These are phyloP conservation scores for Pulveroboletus sp. DNA, from an alignment of 768 basidiomycete species.

Conservation along the genomic window DNA sequence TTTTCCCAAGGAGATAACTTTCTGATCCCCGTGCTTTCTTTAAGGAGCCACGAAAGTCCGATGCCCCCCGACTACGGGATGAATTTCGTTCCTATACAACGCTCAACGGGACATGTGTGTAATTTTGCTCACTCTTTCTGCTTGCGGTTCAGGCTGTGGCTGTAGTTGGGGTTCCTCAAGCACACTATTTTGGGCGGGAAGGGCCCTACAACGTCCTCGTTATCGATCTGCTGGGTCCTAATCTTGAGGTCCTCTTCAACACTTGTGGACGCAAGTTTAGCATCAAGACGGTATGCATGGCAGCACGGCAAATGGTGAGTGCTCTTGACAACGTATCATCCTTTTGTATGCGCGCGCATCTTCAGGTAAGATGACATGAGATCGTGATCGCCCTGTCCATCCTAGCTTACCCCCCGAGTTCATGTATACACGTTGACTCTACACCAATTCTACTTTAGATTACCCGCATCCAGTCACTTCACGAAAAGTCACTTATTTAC, in stretches of 20 bases:
- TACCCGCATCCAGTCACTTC: constrained; percentile 92
- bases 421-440: background rate
- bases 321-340: background rate
- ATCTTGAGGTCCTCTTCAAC: constrained; percentile 96
- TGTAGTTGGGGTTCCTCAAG: constrained; percentile 92
- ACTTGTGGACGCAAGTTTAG: constrained; percentile 98
- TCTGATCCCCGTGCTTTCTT: constrained; percentile 15
- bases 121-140: background rate
- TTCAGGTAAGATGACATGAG: background rate
- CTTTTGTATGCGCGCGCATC: background rate
- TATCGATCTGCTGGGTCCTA: constrained; percentile 93
- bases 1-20: constrained; percentile 5
- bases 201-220: constrained; percentile 95
- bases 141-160: constrained; percentile 11
- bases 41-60: constrained; percentile 92
- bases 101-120: constrained; percentile 81
- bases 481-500: constrained; percentile 98
- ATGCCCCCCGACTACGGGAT: constrained; percentile 95
- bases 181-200: constrained; percentile 98
- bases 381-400: background rate
- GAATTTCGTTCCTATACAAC: constrained; percentile 98
- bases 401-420: constrained; percentile 3
- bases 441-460: constrained; percentile 52
- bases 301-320: constrained; percentile 96
- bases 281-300: constrained; percentile 98